Evolutionary conservation across 164 flowering plant genomes (phyloP).

Genomic region (Nelumbo lutea): DNA sequence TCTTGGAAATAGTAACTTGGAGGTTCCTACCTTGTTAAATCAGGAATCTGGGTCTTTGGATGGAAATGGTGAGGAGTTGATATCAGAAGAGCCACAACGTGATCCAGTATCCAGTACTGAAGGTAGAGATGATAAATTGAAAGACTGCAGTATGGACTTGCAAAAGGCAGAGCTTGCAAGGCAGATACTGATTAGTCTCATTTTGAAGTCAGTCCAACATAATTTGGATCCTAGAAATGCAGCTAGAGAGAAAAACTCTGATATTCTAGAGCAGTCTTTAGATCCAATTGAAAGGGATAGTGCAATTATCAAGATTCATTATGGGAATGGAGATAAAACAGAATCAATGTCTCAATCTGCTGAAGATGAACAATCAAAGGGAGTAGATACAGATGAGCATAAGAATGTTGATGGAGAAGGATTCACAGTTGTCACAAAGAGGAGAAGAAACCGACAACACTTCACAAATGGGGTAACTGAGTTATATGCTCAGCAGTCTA

Average conservation of each 20-base stretch:
- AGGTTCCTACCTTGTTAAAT: conserved; percentile 21
- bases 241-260: conserved; percentile 23
- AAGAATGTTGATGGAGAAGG: conserved; percentile 65
- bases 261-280: conserved; percentile 25
- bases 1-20: conserved; percentile 19
- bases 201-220: conserved; percentile 65
- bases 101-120: conserved; percentile 15
- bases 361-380: conserved; percentile 15
- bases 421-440: conserved; percentile 60
- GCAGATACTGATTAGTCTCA: conserved; percentile 72
- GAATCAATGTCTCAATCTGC: conserved; percentile 11
- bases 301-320: conserved; percentile 52
- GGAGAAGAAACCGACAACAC: conserved; percentile 64
- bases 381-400: conserved; percentile 24
- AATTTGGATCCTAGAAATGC: conserved; percentile 33
- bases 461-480: conserved; percentile 44
- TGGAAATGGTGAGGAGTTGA: conserved; percentile 6
- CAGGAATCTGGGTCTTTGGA: conserved; percentile 5
- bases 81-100: conserved; percentile 22
- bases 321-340: conserved; percentile 34
- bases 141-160: conserved; percentile 27
- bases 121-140: conserved; percentile 26
- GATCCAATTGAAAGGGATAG: conserved; percentile 65
- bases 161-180: conserved; percentile 77
- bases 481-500: conserved; percentile 53